Evolutionary conservation across 352 stramenopile species (phyloP).

Genomic region (Phytophthora idaei): DNA sequence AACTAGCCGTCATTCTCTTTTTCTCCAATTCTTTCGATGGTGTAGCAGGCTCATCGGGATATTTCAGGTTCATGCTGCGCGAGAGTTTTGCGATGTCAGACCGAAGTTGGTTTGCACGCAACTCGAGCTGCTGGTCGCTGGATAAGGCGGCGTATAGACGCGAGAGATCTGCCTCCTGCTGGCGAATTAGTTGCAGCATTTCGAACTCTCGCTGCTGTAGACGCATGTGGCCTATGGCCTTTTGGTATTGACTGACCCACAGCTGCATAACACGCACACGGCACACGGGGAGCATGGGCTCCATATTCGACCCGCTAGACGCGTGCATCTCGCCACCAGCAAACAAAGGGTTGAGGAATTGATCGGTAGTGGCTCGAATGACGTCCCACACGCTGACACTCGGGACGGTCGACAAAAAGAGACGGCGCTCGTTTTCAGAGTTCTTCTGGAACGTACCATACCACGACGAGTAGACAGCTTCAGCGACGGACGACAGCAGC

Average conservation of each 20-base stretch:
- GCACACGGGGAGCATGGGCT: constrained; percentile 83
- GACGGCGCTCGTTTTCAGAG: constrained; percentile 73
- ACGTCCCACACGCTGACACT: constrained; percentile 87
- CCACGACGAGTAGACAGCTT: constrained; percentile 97
- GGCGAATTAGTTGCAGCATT: constrained; percentile 81
- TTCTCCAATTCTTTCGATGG: constrained; percentile 28
- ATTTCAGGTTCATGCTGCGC: constrained; percentile 78
- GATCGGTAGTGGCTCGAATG: constrained; percentile 80
- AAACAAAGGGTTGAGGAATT: constrained; percentile 86
- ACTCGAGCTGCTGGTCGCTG: constrained; percentile 64
- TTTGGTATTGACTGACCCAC: constrained; percentile 88
- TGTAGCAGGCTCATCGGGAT: constrained; percentile 41
- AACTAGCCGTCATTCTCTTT: constrained; percentile 20
- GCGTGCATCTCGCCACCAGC: constrained; percentile 42
- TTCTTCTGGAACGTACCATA: constrained; percentile 94
- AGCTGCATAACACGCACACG: constrained; percentile 88
- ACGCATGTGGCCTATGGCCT: constrained; percentile 88
- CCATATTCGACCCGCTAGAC: constrained; percentile 43
- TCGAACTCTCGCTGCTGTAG: constrained; percentile 87
- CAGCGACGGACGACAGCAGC: constrained; percentile 92
- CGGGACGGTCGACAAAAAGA: constrained; percentile 68
- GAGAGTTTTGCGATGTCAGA: constrained; percentile 76
- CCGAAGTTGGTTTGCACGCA: constrained; percentile 66
- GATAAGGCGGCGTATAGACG: constrained; percentile 64
- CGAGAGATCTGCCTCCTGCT: constrained; percentile 81